Conservation (phyloP, 163 green algal species). For the Trebouxiophyceae sp. region DNA sequence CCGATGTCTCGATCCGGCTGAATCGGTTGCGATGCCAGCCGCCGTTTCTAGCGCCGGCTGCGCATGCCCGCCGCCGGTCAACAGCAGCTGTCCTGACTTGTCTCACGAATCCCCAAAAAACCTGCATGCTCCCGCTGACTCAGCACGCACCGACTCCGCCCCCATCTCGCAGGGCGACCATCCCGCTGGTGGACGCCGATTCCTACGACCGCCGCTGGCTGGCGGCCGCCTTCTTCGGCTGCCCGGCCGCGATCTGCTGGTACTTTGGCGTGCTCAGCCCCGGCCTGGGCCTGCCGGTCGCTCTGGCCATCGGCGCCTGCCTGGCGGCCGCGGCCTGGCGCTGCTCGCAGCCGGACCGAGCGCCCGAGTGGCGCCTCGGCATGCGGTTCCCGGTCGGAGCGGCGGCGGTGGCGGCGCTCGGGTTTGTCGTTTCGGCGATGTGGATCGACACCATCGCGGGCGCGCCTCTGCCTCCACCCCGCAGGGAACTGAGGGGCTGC, state of each 20-base stretch:
- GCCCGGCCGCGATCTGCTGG: conserved; percentile 19
- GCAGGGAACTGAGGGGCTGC: too few relatives aligned
- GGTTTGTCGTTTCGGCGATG: conserved; percentile 72
- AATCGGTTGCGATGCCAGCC: too few relatives aligned
- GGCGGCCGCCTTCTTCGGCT: conserved; percentile 16
- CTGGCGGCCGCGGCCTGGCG: not conserved
- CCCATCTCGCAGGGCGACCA: conserved; percentile 30
- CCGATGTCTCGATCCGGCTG: too few relatives aligned
- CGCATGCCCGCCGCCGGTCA: too few relatives aligned
- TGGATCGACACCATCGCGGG: conserved; percentile 60
- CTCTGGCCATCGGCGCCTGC: not conserved
- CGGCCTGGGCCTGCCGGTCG: not conserved
- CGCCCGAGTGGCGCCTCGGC: conserved; percentile 12
- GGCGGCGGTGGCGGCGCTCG: conserved; percentile 25
- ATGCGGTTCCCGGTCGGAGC: conserved; percentile 27
- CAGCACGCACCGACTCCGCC: too few relatives aligned
- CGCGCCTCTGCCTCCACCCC: not conserved
- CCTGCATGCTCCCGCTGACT: too few relatives aligned
- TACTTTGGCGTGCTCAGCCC: conserved; percentile 23
- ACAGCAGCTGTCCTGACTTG: too few relatives aligned
- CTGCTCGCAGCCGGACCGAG: not conserved
- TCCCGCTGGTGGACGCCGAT: conserved; percentile 47
- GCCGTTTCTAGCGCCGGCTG: too few relatives aligned
- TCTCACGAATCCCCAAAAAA: too few relatives aligned
- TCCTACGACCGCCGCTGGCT: conserved; percentile 43